Base-by-base conservation (phyloP, 176 grass and related monocot species). In the Oropetium thomaeum region DNA sequence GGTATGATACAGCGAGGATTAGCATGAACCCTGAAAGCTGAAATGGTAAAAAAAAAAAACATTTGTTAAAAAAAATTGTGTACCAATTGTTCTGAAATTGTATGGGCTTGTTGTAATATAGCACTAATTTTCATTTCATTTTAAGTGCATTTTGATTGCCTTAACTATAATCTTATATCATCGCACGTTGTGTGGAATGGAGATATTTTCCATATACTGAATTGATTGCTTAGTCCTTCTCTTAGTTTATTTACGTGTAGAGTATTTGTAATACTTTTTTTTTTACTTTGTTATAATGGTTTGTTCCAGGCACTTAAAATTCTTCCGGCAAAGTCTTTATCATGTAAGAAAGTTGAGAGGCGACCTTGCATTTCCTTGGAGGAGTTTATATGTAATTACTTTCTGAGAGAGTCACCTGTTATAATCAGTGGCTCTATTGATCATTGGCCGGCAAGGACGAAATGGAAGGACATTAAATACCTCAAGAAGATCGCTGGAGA, bases 381-480 rank as follows among this genome's bases (percentile, higher is more conserved):
- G 82, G 83, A 92, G 59, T 98, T 98, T 68, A 90, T 92, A 85
- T 80, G 88, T 69, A 82, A 94, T 83, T 86, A 92, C 70, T 94
- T 98, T 75, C 79, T 92, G 58, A 67, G 47, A 7, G 83, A 86
- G 45, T 83, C 69, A 47, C 95, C 95, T 25, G 81, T 98, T 65
- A 90, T 98, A 81, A 91, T 98, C 73, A 92, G 84, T 75, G 95
- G 84, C 26, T 81, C 61, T 68, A 93, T 97, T 33, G 81, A 97
- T 45, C 86, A 91, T 68, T 97, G 94, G 94, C 90, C 94, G 34
- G 94, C 90, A 19, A 85, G 79, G 81, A 86, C 49, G 53, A 94
- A 88, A 71, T 98, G 91, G 95, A 92, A 98, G 76, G 84, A 98
- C 82, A 87, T 98, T 45, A 70, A 87, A 64, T 98, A 98, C 82